Evolutionary conservation across 805 yeast species (phyloP), one percentile per base, ranked within the genome.

Genomic region (Cyberlindnera meyerae): DNA sequence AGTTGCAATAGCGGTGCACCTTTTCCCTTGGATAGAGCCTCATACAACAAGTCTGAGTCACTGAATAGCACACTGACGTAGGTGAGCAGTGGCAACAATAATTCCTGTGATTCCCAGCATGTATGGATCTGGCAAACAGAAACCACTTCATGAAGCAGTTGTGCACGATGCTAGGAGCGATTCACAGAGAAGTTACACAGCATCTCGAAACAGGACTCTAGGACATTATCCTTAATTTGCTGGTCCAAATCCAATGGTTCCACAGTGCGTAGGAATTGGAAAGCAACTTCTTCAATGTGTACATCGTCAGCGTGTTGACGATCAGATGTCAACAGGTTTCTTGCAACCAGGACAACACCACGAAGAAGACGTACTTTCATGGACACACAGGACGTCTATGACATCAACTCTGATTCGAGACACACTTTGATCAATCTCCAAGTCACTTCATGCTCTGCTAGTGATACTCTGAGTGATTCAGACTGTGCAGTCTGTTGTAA

Each of bases 301-400:
- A 55, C 24, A 1, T 45, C 41, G 33, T 54, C 59, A 5, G 67
- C 58, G 5, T 52, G 35, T 5, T 40, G 49, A 21, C 60, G 56
- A 26, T 60, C 58, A 25, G 54, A 44, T 2, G 62, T 63, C 1
- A 68, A 61, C 17, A 73, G 44, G 45, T 75, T 76, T 41, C 82
- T 56, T 20, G 66, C 55, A n/a, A 76, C 37, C n/a, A 77, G 43
- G 1, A 74, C 37, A 1, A 66, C 45, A 2, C 78, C 82, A 47
- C 80, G 58, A 4, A 69, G 12, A 9, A 27, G n/a, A 13, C 29
- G 11, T 8, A 15, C 11, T 13, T 11, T n/a, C 18, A 14, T 5
- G 6, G 29, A 27, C 18, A 27, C 7, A n/a, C 18, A 13, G 18
- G 43, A 38, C 0, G 33, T 29, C 29, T 40, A 42, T 5, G n/a